Evolutionary conservation across 441 rosid genomes (phyloP).

Genomic region (Adansonia rubrostipa): DNA sequence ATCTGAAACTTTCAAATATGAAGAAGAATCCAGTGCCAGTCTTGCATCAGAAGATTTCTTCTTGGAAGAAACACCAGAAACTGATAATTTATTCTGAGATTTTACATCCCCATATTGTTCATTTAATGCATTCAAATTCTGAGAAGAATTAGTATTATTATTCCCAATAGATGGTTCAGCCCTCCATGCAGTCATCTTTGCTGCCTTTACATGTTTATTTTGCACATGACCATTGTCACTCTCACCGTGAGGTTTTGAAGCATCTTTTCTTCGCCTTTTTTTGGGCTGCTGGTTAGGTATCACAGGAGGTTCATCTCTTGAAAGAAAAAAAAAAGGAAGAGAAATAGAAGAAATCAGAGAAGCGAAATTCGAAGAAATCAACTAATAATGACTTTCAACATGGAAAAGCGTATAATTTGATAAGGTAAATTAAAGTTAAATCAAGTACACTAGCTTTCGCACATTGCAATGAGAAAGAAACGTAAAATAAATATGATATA

Average conservation of each 20-base stretch:
- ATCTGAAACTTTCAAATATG: conserved; percentile 50
- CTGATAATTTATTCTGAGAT: conserved; percentile 48
- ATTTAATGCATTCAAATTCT: conserved; percentile 39
- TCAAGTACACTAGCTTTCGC: not conserved
- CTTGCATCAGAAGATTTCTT: conserved; percentile 62
- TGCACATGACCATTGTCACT: conserved; percentile 50
- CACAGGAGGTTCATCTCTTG: conserved; percentile 58
- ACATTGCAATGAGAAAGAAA: conserved; percentile 12
- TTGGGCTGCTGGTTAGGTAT: conserved; percentile 71
- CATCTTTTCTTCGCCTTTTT: conserved; percentile 85
- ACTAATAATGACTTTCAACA: not conserved
- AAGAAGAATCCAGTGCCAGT: conserved; percentile 45
- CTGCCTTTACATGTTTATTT: conserved; percentile 59
- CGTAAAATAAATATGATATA: conserved; percentile 9
- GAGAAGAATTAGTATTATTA: conserved; percentile 41
- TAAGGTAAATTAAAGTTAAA: conserved; percentile 10
- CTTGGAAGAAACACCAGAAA: conserved; percentile 53
- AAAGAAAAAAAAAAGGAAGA: conserved; percentile 22
- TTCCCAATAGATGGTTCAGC: conserved; percentile 42
- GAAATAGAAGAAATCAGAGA: conserved; percentile 34
- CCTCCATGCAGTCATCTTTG: conserved; percentile 49
- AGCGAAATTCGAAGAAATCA: conserved; percentile 15
- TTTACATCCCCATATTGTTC: conserved; percentile 46
- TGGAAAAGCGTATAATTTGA: conserved; percentile 8
- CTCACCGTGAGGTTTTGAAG: conserved; percentile 53